These are phyloP conservation scores for Trichomonas gallinae DNA, from an alignment of 208 protist species.

Conservation along the genomic window DNA sequence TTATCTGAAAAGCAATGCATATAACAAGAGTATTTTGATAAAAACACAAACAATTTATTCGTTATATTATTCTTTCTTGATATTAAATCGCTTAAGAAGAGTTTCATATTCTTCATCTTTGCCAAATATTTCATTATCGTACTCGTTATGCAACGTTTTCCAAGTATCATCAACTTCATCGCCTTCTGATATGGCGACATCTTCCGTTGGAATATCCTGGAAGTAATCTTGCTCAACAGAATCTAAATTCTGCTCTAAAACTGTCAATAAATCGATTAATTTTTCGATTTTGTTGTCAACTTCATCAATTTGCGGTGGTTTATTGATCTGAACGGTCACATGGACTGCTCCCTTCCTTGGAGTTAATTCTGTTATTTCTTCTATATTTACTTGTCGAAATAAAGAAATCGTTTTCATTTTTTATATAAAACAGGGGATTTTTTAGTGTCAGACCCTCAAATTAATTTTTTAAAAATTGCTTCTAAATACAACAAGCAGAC, in stretches of 20 bases:
- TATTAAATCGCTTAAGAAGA: neutral
- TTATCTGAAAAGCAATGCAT: too few relatives aligned
- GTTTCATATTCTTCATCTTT: slow-evolving; percentile 16
- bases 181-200: neutral
- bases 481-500: too few relatives aligned
- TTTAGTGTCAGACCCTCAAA: too few relatives aligned
- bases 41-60: too few relatives aligned
- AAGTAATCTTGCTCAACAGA: slow-evolving; percentile 7
- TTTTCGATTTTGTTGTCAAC: slow-evolving; percentile 3
- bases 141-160: neutral
- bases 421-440: neutral
- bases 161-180: neutral
- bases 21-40: too few relatives aligned
- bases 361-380: neutral
- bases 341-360: neutral
- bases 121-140: neutral
- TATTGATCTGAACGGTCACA: neutral
- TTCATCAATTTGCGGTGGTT: neutral
- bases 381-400: neutral
- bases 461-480: too few relatives aligned
- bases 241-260: neutral
- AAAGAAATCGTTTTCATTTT: neutral
- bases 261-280: neutral
- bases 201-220: neutral
- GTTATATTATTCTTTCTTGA: neutral